Evolutionary conservation across 1,284 basidiomycete species (phyloP), one percentile per base, ranked within the genome.

Genomic region (Malassezia vespertilionis): DNA sequence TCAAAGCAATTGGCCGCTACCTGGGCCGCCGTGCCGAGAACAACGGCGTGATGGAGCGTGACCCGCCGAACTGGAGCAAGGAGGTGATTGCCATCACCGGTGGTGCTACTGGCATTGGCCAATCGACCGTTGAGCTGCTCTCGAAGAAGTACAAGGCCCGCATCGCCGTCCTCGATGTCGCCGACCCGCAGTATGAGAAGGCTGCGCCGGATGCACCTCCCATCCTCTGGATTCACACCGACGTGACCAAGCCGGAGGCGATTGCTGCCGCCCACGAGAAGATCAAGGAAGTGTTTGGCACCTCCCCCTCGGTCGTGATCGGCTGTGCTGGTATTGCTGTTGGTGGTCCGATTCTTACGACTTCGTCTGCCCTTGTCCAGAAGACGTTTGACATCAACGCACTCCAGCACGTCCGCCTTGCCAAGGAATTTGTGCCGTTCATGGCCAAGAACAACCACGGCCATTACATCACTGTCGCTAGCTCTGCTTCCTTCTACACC

Each of bases 81-180:
- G 66, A 69, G 32, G 57, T 69, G 7, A 26, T 69, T 30, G 64
- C 65, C 35, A 59, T 69, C 46, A 67, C 66, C 7, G 66, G 66
- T 26, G 66, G 66, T 7, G 54, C 64, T 1, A 48, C 58, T n/a
- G 66, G 66, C 24, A 69, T 69, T 33, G 66, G 66, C 40, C 61
- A 60, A 43, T 56, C 56, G 32, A 52, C 60, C 20, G 66, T 69
- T 2, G 57, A 67, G 60, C 36, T 59, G 4, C 40, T 69, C 34
- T 56, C 54, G 36, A 57, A 60, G 35, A 42, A 48, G 31, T 53
- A 62, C 44, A 44, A 47, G 27, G 64, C 64, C 0, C 58, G 48
- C 23, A 53, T 69, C 15, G 66, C 64, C 7, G 66, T 69, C 32
- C 53, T 69, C 15, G 66, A 69, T 47, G 56, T 69, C 51, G 59